These are phyloP conservation scores for Acacia crassicarpa DNA, from an alignment of 306 rosid genomes.

Conservation along the genomic window DNA sequence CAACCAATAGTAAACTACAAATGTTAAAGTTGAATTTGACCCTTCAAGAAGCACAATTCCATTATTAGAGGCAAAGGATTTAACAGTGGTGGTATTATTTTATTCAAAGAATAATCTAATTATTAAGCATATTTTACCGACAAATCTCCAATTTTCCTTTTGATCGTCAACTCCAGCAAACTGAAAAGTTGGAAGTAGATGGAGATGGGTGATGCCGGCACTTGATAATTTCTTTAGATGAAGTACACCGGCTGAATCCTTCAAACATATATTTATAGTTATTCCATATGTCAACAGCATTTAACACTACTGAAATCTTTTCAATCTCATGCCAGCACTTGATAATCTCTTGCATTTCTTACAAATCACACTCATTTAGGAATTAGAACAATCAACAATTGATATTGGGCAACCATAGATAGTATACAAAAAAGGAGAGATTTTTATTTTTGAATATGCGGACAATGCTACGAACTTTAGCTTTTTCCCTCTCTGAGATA, in stretches of 20 bases:
- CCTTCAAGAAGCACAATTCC: constrained; percentile 23
- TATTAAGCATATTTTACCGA: constrained; percentile 52
- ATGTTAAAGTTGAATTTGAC: background rate
- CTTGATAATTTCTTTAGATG: constrained; percentile 84
- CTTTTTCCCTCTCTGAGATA: background rate
- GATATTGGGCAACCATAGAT: background rate
- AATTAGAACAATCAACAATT: background rate
- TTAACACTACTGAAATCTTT: background rate
- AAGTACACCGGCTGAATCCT: constrained; percentile 77
- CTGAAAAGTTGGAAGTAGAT: constrained; percentile 87
- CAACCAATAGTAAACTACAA: background rate
- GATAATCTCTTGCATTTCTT: background rate
- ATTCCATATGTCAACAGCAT: constrained; percentile 10
- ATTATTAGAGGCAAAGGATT: constrained; percentile 10
- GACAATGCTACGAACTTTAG: background rate
- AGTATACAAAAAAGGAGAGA: background rate
- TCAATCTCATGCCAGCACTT: background rate
- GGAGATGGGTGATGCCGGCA: constrained; percentile 87
- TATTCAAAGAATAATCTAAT: constrained; percentile 18
- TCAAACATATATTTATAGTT: constrained; percentile 41
- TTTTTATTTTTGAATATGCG: background rate
- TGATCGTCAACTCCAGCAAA: constrained; percentile 89
- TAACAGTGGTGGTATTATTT: background rate
- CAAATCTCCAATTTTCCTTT: constrained; percentile 75
- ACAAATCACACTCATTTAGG: background rate